Base-by-base conservation (phyloP, 2,329 filamentous ascomycete species). In the Biscogniauxia marginata region DNA sequence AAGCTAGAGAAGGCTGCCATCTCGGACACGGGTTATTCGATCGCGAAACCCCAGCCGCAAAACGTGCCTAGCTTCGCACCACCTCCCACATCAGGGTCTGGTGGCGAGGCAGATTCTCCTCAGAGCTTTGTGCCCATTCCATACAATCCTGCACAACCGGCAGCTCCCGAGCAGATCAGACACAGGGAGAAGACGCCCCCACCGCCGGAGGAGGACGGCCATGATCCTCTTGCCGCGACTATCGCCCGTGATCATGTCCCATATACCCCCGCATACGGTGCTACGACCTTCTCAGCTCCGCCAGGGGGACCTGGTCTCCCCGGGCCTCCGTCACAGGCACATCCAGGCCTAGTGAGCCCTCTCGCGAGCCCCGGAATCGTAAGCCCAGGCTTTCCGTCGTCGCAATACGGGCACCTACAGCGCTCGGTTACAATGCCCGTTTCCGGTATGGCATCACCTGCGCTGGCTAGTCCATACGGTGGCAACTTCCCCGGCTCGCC, bases 181-280 rank as follows among this genome's bases (percentile, higher is more conserved):
- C 84, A 90, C 70, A 82, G 90, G 49, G 90, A 93, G 71, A 92
- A 92, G 79, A 93, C 90, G 0, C 90, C 89, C 1, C 89, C 84
- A 3, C 84, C 90, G 3, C 88, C 87, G 3, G 83, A 86, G 30
- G 89, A 92, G 64, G 84, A 79, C 43, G 82, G 79, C 11, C 74
- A 78, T 2, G 82, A 85, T 63, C 84, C 84, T 3, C 72, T 87
- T 20, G 79, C 80, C 4, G 81, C 82, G 50, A 83, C 82, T 11
- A 77, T 87, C 2, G 79, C 77, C 21, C 77, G 83, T 49, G 84
- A 88, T 61, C 79, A 82, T 47, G 77, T 79, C 0, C 78, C 80
- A 1, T 78, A 82, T 52, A 77, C 79, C 0, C 79, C 80, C 1
- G 76, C 77, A 13, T 76, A 80, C 22, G 74, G 75, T 0, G 75